A percentile compares a stretch with the other conserved stretches of the same genome.
phyloP scores from a whole-genome alignment of 2,329 filamentous ascomycete species.

The Teratosphaeria zuluensis region DNA sequence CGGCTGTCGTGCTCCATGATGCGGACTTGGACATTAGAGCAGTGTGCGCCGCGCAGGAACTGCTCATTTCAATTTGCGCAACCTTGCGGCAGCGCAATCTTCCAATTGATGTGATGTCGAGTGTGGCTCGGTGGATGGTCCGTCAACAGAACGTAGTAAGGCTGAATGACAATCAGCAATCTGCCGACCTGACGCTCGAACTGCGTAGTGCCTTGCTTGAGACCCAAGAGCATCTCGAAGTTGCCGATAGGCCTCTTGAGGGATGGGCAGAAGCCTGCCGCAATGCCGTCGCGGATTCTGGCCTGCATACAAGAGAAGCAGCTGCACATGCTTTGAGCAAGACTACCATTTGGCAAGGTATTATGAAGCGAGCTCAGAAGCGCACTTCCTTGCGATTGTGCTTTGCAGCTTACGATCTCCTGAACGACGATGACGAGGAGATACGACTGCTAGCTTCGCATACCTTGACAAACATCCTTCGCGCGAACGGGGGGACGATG shows the following conservation, averaged over 20 bases:
- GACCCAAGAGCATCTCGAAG: not conserved
- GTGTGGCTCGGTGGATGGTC: not conserved
- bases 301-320: not conserved
- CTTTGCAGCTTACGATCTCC: constrained; percentile 60
- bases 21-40: not conserved
- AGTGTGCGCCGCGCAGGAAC: not conserved
- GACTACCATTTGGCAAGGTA: not conserved
- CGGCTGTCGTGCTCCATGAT: not conserved
- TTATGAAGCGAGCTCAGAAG: not conserved
- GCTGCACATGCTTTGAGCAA: not conserved
- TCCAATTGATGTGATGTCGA: not conserved
- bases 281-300: not conserved
- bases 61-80: not conserved
- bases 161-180: not conserved
- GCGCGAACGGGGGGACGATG: constrained; percentile 40
- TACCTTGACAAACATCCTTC: not conserved
- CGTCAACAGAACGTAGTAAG: not conserved
- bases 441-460: constrained; percentile 57
- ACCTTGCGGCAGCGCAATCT: not conserved
- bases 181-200: not conserved
- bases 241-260: not conserved
- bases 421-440: constrained; percentile 89
- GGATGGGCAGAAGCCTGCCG: not conserved
- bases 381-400: constrained; percentile 25
- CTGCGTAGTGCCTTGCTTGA: not conserved